These are phyloP conservation scores for Fusarium pseudonygamai DNA, from an alignment of 2,329 filamentous ascomycete species.

Conservation along the genomic window DNA sequence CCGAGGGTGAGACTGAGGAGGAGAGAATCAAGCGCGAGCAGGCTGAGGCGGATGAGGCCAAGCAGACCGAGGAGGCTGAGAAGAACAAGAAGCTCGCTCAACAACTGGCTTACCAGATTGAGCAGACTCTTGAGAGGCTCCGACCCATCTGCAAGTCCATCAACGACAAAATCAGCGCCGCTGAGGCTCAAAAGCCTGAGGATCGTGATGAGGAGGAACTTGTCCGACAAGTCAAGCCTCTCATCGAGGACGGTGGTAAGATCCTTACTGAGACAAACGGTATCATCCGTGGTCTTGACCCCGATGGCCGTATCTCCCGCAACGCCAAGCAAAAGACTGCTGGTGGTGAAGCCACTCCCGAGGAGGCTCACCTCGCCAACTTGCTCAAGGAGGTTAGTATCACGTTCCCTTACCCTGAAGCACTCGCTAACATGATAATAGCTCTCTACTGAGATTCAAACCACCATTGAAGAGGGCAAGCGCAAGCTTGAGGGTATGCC, in stretches of 20 bases:
- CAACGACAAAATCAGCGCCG: conserved; percentile 81
- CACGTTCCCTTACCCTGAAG: neutral
- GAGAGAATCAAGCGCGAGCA: conserved; percentile 47
- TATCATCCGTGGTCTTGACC: conserved; percentile 85
- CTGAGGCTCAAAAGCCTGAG: conserved; percentile 82
- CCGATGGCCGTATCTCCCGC: conserved; percentile 84
- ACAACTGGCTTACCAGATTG: conserved; percentile 77
- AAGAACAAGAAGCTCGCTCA: conserved; percentile 80
- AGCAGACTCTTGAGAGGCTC: conserved; percentile 83
- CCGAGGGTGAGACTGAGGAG: conserved; percentile 61
- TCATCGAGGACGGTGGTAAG: conserved; percentile 85
- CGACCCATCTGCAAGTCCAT: conserved; percentile 89
- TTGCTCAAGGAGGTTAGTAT: conserved; percentile 76
- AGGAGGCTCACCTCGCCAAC: conserved; percentile 87
- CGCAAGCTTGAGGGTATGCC: conserved; percentile 91
- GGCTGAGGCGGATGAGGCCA: conserved; percentile 52
- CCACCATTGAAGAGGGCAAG: conserved; percentile 87
- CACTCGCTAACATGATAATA: conserved; percentile 42
- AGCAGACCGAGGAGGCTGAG: conserved; percentile 63
- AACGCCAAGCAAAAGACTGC: conserved; percentile 85
- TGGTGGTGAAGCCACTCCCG: conserved; percentile 70
- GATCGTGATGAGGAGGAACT: conserved; percentile 91
- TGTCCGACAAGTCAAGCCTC: conserved; percentile 84
- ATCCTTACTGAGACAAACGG: conserved; percentile 90
- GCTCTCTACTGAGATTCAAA: conserved; percentile 81